phyloP scores from a whole-genome alignment of 139 green algal genomes.

The Haematococcus lacustris region DNA sequence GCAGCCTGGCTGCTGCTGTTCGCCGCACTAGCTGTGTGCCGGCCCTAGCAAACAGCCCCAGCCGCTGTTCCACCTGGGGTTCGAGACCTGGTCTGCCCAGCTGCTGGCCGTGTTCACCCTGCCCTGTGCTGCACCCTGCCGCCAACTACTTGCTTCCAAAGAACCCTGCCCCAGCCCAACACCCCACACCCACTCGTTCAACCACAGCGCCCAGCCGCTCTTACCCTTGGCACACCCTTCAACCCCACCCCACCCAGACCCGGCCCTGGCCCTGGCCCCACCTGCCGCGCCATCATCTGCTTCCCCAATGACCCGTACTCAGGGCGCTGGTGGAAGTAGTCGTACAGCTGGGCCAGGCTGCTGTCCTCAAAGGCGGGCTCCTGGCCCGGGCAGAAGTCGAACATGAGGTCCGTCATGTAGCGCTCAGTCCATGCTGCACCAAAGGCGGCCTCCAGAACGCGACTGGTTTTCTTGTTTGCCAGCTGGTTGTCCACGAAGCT shows the following conservation, averaged over 20 bases:
- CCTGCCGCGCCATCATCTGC: slow-evolving; percentile 7
- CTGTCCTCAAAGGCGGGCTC: slow-evolving; percentile 32
- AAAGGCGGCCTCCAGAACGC: slow-evolving; percentile 63
- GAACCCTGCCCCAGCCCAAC: too few species aligned
- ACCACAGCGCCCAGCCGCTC: too few species aligned
- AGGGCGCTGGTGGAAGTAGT: slow-evolving; percentile 38
- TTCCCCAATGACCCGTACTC: slow-evolving; percentile 17
- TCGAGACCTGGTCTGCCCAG: too few species aligned
- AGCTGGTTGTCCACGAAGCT: slow-evolving; percentile 62
- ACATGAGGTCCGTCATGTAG: slow-evolving; percentile 67
- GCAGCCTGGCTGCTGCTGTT: too few species aligned
- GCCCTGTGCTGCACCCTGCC: not conserved
- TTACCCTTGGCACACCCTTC: not conserved
- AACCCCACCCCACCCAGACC: not conserved
- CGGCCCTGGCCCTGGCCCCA: not conserved
- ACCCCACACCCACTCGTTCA: too few species aligned
- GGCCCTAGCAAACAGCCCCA: too few species aligned
- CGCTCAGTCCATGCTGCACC: slow-evolving; percentile 34
- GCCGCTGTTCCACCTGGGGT: too few species aligned
- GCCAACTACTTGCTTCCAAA: not conserved
- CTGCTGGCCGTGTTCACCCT: too few species aligned
- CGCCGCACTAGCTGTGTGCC: too few species aligned
- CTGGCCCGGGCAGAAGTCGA: slow-evolving; percentile 38
- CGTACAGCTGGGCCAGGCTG: slow-evolving; percentile 30
- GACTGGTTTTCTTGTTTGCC: slow-evolving; percentile 67